A percentile compares a stretch with the other conserved stretches of the same genome.
Evolutionary conservation across 306 rosid species (phyloP).

Genomic region (Acacia acuminata): DNA sequence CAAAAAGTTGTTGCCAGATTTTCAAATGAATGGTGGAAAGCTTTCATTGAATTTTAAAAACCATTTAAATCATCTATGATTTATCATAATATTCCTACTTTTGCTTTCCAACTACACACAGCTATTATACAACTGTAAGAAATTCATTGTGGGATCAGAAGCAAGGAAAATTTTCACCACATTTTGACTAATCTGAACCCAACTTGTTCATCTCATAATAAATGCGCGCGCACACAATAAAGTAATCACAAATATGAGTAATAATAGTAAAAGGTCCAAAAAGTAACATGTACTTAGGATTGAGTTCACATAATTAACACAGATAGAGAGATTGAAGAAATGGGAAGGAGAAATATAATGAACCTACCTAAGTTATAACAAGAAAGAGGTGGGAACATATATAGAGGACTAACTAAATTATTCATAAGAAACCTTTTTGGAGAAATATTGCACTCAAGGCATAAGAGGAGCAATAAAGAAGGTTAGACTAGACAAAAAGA

Average conservation of each 20-base stretch:
- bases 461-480: slow-evolving; percentile 48
- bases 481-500: slow-evolving; percentile 48
- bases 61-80: background rate
- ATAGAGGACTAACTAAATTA: slow-evolving; percentile 18
- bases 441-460: slow-evolving; percentile 31
- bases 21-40: background rate
- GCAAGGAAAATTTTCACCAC: background rate
- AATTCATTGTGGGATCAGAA: background rate
- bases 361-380: slow-evolving; percentile 49
- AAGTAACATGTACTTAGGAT: slow-evolving; percentile 35
- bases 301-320: slow-evolving; percentile 36
- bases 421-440: background rate
- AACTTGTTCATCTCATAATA: slow-evolving; percentile 30
- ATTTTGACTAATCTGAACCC: slow-evolving; percentile 4
- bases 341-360: slow-evolving; percentile 40
- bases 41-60: background rate
- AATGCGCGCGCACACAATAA: slow-evolving; percentile 32
- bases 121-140: background rate
- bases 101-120: background rate
- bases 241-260: slow-evolving; percentile 28
- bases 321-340: slow-evolving; percentile 25
- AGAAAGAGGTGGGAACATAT: slow-evolving; percentile 14
- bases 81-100: background rate
- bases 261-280: slow-evolving; percentile 31
- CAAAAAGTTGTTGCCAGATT: slow-evolving; percentile 5